Percentiles rank a stretch among this genome's conserved stretches.
These are phyloP conservation scores for sunflower (Helianthus annuus) DNA, from an alignment of 129 eudicot species.

Conservation along the genomic window HanXRQr2.0-SUNRISE NC_035445.2:130284925-130285424, in stretches of 20 bases:
- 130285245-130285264: slow-evolving; percentile 43
- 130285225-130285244: slow-evolving; percentile 48
- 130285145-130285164: slow-evolving; percentile 17
- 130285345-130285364: slow-evolving; percentile 49
- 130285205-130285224: slow-evolving; percentile 41
- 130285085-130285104: slow-evolving; percentile 43
- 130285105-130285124: slow-evolving; percentile 34
- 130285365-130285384: slow-evolving; percentile 36
- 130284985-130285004: slow-evolving; percentile 37
- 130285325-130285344: slow-evolving; percentile 54
- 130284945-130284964: slow-evolving; percentile 47
- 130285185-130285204: slow-evolving; percentile 42
- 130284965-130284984: slow-evolving; percentile 29
- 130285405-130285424: slow-evolving; percentile 35
- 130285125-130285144: slow-evolving; percentile 29
- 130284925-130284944: slow-evolving; percentile 50
- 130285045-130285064: slow-evolving; percentile 36
- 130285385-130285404: slow-evolving; percentile 18
- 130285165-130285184: slow-evolving; percentile 25
- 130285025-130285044: slow-evolving; percentile 36
- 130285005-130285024: slow-evolving; percentile 31
- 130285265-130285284: slow-evolving; percentile 38
- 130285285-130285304: slow-evolving; percentile 44
- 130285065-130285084: slow-evolving; percentile 44
- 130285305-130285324: slow-evolving; percentile 51